Conservation (phyloP, 139 green algal genomes). For the Chlorella sorokiniana region DNA sequence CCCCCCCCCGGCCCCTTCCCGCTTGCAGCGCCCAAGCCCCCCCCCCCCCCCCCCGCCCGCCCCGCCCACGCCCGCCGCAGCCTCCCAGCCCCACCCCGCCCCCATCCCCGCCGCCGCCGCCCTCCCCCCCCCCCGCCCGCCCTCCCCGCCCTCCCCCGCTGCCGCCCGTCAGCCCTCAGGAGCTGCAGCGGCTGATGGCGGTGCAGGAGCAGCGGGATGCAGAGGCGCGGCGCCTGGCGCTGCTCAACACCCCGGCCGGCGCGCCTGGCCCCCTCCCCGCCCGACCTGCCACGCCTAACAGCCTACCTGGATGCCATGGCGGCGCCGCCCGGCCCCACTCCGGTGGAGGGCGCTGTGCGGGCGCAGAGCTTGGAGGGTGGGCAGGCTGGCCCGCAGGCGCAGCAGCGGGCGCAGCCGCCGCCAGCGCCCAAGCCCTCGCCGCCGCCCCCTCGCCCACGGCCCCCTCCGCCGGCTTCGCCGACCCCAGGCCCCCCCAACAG, state of each 20-base stretch:
- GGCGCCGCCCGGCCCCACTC: too few relatives aligned
- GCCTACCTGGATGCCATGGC: conserved; percentile 6
- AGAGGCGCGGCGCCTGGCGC: not conserved
- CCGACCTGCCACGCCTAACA: not conserved
- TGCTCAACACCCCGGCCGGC: not conserved
- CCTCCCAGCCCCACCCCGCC: not conserved
- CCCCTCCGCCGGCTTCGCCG: too few relatives aligned
- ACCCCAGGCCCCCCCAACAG: not conserved
- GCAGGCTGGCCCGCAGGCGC: too few relatives aligned
- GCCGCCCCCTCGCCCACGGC: not conserved
- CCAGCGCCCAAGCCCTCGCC: not conserved
- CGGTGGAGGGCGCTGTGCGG: too few relatives aligned
- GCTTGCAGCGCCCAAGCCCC: not conserved
- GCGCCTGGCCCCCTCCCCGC: not conserved
- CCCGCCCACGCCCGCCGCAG: not conserved
- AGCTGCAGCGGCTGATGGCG: not conserved
- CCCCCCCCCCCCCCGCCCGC: not conserved
- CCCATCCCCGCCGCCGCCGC: not conserved
- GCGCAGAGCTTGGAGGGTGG: too few relatives aligned
- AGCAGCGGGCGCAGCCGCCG: not conserved
- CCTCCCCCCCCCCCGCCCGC: not conserved
- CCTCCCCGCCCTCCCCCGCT: conserved; percentile 1
- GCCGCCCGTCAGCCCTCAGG: not conserved
- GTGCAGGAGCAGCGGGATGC: not conserved
- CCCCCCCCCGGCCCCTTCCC: not conserved